A percentile compares a stretch with the other conserved stretches of the same genome.
phyloP scores from a whole-genome alignment of 306 rosid species.

The Calophaca sinica region DNA sequence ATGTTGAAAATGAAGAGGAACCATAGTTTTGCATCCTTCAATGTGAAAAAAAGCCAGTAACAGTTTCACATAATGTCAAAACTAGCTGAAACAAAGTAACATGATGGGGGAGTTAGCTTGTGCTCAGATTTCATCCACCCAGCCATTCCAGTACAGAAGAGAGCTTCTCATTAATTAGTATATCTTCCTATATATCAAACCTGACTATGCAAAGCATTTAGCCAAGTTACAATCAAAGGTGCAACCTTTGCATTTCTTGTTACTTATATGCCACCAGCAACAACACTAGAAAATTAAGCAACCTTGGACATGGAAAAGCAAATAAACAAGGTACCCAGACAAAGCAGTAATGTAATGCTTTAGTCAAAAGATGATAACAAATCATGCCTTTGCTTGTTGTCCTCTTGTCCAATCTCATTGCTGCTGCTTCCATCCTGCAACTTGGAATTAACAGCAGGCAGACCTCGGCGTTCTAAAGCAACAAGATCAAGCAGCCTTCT shows the following conservation, averaged over 20 bases:
- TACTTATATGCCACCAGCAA: conserved; percentile 5
- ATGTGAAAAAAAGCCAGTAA: not conserved
- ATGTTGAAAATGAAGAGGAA: conserved; percentile 28
- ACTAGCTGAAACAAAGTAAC: conserved; percentile 16
- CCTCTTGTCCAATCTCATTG: conserved; percentile 48
- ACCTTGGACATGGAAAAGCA: conserved; percentile 22
- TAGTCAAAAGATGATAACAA: conserved; percentile 42
- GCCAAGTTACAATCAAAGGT: conserved; percentile 11
- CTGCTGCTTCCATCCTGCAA: conserved; percentile 44
- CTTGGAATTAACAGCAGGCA: conserved; percentile 55
- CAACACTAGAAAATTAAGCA: conserved; percentile 19
- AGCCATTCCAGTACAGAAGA: conserved; percentile 22
- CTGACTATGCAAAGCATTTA: conserved; percentile 3
- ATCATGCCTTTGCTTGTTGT: conserved; percentile 32
- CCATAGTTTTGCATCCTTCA: conserved; percentile 26
- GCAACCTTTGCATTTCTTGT: conserved; percentile 8
- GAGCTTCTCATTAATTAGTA: conserved; percentile 29
- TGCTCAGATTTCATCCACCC: conserved; percentile 15
- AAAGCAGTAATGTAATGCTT: conserved; percentile 13
- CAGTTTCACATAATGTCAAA: not conserved
- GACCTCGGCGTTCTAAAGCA: conserved; percentile 66
- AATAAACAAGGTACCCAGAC: conserved; percentile 17
- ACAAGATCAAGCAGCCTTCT: conserved; percentile 89
- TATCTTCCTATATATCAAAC: conserved; percentile 12
- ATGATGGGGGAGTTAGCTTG: not conserved